Evolutionary conservation across 306 rosid species (phyloP), one percentile per base, ranked within the genome.

Genomic region (Vigna trinervia): DNA sequence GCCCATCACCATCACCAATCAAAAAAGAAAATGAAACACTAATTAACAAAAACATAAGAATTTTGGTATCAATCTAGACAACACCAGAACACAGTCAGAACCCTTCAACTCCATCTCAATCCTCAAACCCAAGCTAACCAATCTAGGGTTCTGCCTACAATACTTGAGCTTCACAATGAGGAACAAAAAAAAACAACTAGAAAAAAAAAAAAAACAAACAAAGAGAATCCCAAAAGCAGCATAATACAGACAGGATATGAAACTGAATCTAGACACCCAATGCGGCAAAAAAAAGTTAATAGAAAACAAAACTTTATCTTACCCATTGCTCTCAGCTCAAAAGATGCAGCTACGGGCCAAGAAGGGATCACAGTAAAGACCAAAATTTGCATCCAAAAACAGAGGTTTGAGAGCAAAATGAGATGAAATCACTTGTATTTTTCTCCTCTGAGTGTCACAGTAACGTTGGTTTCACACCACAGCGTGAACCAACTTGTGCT

Each of bases 81-180:
- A 70, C 47, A 13, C 43, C 23, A 50, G 22, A 70, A 72, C 66
- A 61, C 23, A 22, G 54, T 46, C 71, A 61, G n/a, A 75, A 34
- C n/a, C 80, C n/a, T 56, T 78, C 60, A 56, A 64, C 32, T 34
- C 48, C 53, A 66, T 53, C 81, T 12, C 26, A 5, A 53, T 50
- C 28, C 67, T 45, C 32, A 71, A 71, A 51, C 81, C 77, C 71
- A 73, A 26, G 32, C 43, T 60, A 73, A 9, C 8, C 54, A 78
- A 85, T 38, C 81, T 81, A 73, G 83, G 88, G 85, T 81, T 81
- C 78, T 69, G 36, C 20, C 74, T 61, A 52, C 13, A 30, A 15
- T 7, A 54, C 0, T 41, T 34, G 10, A 70, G 61, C 73, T 54
- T 63, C 73, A 69, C 63, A 78, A 54, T 34, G 75, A 47, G 51